Base-by-base conservation (phyloP, 768 basidiomycete genomes). In the Cystofilobasidium macerans region DNA sequence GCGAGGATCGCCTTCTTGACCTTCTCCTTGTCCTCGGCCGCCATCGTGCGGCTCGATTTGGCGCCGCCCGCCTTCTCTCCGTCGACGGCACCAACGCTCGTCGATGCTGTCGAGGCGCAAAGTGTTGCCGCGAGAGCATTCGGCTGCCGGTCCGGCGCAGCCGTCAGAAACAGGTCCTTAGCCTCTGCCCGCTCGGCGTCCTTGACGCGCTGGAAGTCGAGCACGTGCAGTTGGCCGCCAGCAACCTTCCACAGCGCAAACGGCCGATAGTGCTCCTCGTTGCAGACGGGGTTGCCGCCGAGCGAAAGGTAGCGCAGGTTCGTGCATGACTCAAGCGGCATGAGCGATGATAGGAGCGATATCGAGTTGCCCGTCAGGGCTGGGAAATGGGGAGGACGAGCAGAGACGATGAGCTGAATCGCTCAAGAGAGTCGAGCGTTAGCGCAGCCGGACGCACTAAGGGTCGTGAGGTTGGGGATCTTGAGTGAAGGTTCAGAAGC, bases 161-260 rank as follows among this genome's bases (percentile, higher is more conserved):
- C 51, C 56, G 75, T 74, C 8, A 70, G 70, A 57, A 77, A 71
- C 20, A 74, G 69, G 28, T 70, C 64, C 24, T 69, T 69, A 9
- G 76, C 72, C 3, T 65, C 26, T 28, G 65, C 64, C 18, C 76
- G 71, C 54, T 71, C 70, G 20, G 72, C 69, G 53, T 77, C 75
- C 69, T 75, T 77, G 71, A 77, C 72, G n/a, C 76, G 73, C 32
- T 70, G 65, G 67, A 71, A 76, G 62, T 77, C 76, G 58, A 77
- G 73, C 4, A 71, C 71, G 62, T 73, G 75, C 11, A 77, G 71
- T 47, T 71, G 69, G 9, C 74, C 75, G 48, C 71, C 69, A 28
- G 73, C 75, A 24, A 75, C 74, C 73, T 76, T 77, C 74, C 74
- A 76, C 26, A 77, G 71, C 26, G 67, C 64, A 65, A 75, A 77